These are phyloP conservation scores for Vaccinium vitisidaea DNA, from an alignment of 148 eudicot species.

Conservation along the genomic window DNA sequence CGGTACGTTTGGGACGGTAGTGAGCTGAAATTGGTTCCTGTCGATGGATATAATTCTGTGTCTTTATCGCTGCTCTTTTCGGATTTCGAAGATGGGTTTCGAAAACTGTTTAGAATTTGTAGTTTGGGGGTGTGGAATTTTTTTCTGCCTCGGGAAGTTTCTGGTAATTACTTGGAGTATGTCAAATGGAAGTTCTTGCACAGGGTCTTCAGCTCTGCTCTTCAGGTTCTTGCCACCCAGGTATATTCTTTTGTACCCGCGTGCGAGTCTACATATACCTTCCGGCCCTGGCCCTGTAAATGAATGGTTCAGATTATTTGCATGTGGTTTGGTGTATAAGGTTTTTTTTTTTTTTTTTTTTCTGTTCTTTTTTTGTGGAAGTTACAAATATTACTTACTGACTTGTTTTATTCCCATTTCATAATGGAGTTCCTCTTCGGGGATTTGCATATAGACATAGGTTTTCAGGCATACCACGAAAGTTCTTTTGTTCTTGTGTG, in stretches of 20 bases:
- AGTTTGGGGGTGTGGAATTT: constrained; percentile 44
- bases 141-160: constrained; percentile 70
- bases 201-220: constrained; percentile 85
- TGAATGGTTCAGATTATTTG: not conserved
- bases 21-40: constrained; percentile 49
- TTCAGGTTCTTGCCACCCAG: constrained; percentile 99
- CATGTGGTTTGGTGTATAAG: not conserved
- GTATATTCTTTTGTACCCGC: constrained; percentile 29
- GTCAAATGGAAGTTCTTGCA: constrained; percentile 96
- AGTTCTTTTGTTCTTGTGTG: not conserved
- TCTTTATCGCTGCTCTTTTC: constrained; percentile 21
- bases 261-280: not conserved
- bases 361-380: not conserved
- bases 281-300: too few relatives aligned
- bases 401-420: not conserved
- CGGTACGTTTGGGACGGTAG: constrained; percentile 57
- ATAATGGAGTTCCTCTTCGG: not conserved
- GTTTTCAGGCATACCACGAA: not conserved
- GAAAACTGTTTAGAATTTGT: constrained; percentile 36
- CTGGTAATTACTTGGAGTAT: constrained; percentile 65
- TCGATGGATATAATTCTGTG: constrained; percentile 29
- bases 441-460: not conserved
- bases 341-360: too few relatives aligned
- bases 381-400: not conserved
- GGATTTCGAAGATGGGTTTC: constrained; percentile 46